Evolutionary conservation across 306 rosid species (phyloP).

Genomic region (Prunus padus): DNA sequence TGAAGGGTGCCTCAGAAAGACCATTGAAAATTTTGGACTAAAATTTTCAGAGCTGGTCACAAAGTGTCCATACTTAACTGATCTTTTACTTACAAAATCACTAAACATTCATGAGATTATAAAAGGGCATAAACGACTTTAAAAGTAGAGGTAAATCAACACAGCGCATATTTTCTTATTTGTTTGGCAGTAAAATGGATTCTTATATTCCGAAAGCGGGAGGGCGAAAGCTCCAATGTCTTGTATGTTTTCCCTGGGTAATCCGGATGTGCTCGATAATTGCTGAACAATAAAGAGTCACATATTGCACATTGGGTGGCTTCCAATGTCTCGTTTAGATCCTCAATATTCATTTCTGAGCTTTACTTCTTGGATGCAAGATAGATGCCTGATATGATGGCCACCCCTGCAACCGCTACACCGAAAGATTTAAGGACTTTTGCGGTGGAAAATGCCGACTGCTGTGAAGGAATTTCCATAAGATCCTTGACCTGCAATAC

Average conservation of each 20-base stretch:
- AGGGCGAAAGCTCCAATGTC: background rate
- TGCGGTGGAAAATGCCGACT: slow-evolving; percentile 33
- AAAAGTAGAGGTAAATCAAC: background rate
- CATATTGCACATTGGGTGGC: slow-evolving; percentile 1
- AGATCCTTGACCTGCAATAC: slow-evolving; percentile 71
- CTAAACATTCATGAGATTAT: background rate
- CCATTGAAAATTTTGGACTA: background rate
- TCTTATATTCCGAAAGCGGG: background rate
- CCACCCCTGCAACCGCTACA: slow-evolving; percentile 66
- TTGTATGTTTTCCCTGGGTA: background rate
- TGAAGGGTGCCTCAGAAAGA: background rate
- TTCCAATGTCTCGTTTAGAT: slow-evolving; percentile 4
- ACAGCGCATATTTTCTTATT: background rate
- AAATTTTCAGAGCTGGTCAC: background rate
- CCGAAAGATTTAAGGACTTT: slow-evolving; percentile 52
- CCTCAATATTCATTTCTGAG: background rate
- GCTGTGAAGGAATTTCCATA: slow-evolving; percentile 54
- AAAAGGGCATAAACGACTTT: background rate
- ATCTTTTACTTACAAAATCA: background rate
- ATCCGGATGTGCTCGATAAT: background rate
- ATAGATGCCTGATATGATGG: slow-evolving; percentile 76
- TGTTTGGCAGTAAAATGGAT: background rate
- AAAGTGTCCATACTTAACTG: background rate
- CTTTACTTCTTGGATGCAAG: slow-evolving; percentile 58
- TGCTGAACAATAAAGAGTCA: background rate